phyloP scores from a whole-genome alignment of 306 rosid species.

The Quercus agrifolia region DNA sequence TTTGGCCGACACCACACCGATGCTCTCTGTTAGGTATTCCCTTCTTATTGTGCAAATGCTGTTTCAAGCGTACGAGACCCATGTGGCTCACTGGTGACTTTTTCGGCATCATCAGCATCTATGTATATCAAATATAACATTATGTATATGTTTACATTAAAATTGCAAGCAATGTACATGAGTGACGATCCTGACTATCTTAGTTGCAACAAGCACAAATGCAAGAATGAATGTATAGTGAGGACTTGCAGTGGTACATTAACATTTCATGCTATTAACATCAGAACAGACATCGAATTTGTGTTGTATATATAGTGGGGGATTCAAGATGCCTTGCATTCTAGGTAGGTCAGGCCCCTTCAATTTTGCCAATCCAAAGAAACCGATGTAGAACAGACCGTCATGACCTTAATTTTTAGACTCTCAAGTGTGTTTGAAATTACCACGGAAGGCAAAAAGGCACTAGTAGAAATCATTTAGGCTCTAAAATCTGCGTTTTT shows the following conservation, averaged over 20 bases:
- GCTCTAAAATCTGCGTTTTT: too few species aligned
- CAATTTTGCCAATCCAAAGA: conserved; percentile 56
- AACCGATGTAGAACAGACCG: neutral
- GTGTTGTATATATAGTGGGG: conserved; percentile 66
- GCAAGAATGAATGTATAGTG: conserved; percentile 39
- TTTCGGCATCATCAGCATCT: too few species aligned
- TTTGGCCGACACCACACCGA: too few species aligned
- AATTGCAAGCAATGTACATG: conserved; percentile 51
- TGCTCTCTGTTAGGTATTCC: too few species aligned
- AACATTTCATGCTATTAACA: conserved; percentile 76
- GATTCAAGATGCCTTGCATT: conserved; percentile 60
- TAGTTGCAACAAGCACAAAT: conserved; percentile 55
- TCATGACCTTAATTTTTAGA: too few species aligned
- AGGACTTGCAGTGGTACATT: conserved; percentile 62
- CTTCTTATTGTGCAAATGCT: too few species aligned
- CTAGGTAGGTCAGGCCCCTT: conserved; percentile 37
- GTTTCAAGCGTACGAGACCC: too few species aligned
- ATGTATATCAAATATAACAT: neutral
- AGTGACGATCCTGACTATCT: conserved; percentile 65
- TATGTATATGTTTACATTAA: neutral
- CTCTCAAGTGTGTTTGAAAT: too few species aligned
- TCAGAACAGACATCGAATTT: conserved; percentile 72
- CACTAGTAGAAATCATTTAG: too few species aligned
- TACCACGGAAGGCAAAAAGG: too few species aligned
- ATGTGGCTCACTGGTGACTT: too few species aligned